Conservation (phyloP, 345 rosid species). For the Salix purpurea region DNA sequence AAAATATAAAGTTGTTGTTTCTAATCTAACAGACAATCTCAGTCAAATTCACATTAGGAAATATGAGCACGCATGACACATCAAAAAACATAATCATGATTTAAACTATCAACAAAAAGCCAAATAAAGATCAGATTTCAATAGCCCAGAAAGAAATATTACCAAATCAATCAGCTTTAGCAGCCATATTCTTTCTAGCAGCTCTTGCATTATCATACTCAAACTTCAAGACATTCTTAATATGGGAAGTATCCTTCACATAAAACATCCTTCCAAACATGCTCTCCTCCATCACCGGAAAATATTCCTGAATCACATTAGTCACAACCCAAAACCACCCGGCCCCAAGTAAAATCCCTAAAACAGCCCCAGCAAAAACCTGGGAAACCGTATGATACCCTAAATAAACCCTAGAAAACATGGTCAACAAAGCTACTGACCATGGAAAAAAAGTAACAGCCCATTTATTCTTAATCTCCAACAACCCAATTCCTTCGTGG, state of each 20-base stretch:
- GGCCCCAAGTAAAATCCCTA: slow-evolving; percentile 62
- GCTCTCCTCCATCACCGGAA: slow-evolving; percentile 79
- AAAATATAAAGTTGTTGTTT: not conserved
- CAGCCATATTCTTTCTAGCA: slow-evolving; percentile 47
- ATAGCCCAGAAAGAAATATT: not conserved
- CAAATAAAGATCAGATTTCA: not conserved
- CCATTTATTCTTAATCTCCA: slow-evolving; percentile 49
- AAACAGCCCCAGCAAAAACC: slow-evolving; percentile 72
- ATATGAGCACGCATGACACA: too few species aligned
- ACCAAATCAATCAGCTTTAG: slow-evolving; percentile 47
- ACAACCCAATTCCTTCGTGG: slow-evolving; percentile 55
- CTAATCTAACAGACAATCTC: not conserved
- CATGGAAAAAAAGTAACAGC: slow-evolving; percentile 43
- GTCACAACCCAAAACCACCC: slow-evolving; percentile 86
- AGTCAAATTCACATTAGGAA: not conserved
- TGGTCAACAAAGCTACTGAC: slow-evolving; percentile 63
- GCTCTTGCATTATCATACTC: slow-evolving; percentile 93
- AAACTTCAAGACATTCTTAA: slow-evolving; percentile 73
- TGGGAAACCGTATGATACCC: slow-evolving; percentile 87
- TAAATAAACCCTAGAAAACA: slow-evolving; percentile 89
- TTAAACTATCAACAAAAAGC: not conserved
- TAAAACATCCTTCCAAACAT: slow-evolving; percentile 61
- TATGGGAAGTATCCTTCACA: slow-evolving; percentile 94
- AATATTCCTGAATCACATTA: slow-evolving; percentile 38
- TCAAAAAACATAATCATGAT: not conserved